Percentiles rank a stretch among this genome's conserved stretches.
These are phyloP conservation scores for Sordaria brevicollis DNA, from an alignment of 495 filamentous ascomycete species.

Conservation along the genomic window DNA sequence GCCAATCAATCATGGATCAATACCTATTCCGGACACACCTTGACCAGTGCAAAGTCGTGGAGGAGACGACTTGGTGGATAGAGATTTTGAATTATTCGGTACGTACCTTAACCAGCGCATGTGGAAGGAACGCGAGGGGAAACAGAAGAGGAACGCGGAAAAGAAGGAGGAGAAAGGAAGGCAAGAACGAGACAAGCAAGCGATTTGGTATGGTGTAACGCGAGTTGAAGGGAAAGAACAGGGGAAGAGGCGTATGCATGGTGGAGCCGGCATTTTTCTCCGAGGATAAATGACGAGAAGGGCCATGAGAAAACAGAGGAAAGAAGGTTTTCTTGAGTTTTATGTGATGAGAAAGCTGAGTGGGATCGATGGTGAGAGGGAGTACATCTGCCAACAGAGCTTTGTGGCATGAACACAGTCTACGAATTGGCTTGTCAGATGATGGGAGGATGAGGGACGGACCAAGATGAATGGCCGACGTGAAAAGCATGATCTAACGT, in stretches of 20 bases:
- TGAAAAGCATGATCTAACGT: neutral
- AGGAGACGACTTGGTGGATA: slow-evolving; percentile 39
- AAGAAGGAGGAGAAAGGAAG: neutral
- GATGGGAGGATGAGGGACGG: neutral
- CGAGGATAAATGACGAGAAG: too few relatives aligned
- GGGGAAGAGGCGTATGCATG: too few relatives aligned
- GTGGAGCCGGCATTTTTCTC: too few relatives aligned
- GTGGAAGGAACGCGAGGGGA: neutral
- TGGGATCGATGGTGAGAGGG: neutral
- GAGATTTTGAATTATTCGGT: slow-evolving; percentile 48
- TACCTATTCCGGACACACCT: slow-evolving; percentile 40
- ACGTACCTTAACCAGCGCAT: slow-evolving; percentile 8
- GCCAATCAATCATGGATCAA: slow-evolving; percentile 36
- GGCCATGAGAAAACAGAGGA: too few relatives aligned
- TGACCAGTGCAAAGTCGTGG: slow-evolving; percentile 28
- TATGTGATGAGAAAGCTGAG: neutral
- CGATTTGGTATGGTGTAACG: too few relatives aligned
- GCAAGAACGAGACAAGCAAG: too few relatives aligned
- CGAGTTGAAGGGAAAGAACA: too few relatives aligned
- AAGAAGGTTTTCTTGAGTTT: neutral
- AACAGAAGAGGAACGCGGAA: too few relatives aligned
- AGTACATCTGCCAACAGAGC: neutral
- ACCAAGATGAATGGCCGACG: neutral
- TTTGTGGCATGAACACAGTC: neutral
- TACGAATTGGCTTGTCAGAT: too few relatives aligned